Evolutionary conservation across 2,329 filamentous ascomycete species (phyloP), one percentile per base, ranked within the genome.

Genomic region (Colletotrichum sidae): DNA sequence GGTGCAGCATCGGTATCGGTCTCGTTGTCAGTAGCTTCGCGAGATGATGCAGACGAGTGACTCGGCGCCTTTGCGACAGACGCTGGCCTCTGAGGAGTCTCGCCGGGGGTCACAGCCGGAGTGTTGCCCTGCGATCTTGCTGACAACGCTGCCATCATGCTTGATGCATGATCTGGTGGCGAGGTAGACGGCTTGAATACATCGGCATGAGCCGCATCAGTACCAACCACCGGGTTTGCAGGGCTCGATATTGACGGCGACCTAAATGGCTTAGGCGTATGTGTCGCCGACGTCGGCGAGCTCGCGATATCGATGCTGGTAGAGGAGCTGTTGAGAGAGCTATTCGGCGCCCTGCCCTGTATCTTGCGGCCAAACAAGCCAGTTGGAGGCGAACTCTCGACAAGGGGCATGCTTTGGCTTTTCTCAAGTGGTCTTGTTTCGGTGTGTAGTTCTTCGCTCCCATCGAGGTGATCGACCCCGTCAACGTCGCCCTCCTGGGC

Each of bases 131-230:
- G 83, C 1, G 90, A 87, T 15, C 86, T 83, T 15, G 82, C 85
- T n/a, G 90, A 88, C 44, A 92, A 81, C 44, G 88, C 88, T 59
- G 90, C 89, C 83, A 94, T 92, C 34, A 86, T 83, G 69, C 82
- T 86, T 25, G 84, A 83, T 33, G 90, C 90, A 72, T 88, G 83
- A 42, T 88, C 85, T 2, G 86, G 84, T 6, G 84, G 83, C 38
- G 85, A 86, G 2, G 81, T 82, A 4, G 83, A 85, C 12, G 84
- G 82, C 66, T 85, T 86, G 69, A 86, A 86, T 11, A 88, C 82
- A 66, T 93, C 90, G 17, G 88, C 88, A 67, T 90, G 89, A 1
- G 87, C 84, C 39, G 85, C 83, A 70, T 93, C 90, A 1, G 89
- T 88, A 37, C 86, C 88, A 7, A 94, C 86, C 17, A 90, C 80